phyloP scores from a whole-genome alignment of 257 asterid species.

The Plantago elongata region DNA sequence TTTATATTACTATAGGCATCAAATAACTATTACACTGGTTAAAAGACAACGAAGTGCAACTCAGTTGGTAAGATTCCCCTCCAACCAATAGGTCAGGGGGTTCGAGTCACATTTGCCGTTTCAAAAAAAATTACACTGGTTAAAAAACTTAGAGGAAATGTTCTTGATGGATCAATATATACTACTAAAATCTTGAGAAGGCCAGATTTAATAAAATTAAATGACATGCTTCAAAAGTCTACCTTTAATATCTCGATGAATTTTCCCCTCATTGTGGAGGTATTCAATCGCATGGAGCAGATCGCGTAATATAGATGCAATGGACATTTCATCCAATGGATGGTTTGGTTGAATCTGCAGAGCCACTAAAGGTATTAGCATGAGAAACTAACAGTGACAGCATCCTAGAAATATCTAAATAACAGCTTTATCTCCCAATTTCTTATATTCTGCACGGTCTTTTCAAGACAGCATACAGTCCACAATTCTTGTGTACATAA shows the following conservation, averaged over 20 bases:
- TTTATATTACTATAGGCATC: conserved; percentile 13
- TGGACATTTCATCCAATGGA: conserved; percentile 93
- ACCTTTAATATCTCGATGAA: conserved; percentile 99
- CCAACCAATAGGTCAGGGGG: too few species aligned
- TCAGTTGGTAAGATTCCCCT: too few species aligned
- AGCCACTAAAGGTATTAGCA: conserved; percentile 9
- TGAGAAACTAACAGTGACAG: conserved; percentile 3
- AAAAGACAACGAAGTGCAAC: too few species aligned
- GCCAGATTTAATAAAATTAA: conserved; percentile 9
- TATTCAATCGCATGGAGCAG: conserved; percentile 93
- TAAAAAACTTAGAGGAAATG: conserved; percentile 1
- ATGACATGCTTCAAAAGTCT: conserved; percentile 16
- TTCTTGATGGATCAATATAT: conserved; percentile 10
- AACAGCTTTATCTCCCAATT: not conserved
- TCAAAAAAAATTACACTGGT: conserved; percentile 13
- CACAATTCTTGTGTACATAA: too few species aligned
- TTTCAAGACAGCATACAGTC: too few species aligned
- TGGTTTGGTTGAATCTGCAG: conserved; percentile 93
- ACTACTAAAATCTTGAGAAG: not conserved
- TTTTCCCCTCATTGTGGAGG: conserved; percentile 96
- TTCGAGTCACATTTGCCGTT: too few species aligned
- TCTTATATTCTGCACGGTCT: not conserved
- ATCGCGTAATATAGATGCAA: conserved; percentile 90
- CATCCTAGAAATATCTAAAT: not conserved
- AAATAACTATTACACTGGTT: conserved; percentile 6